Base-by-base conservation (phyloP, 768 basidiomycete species). In the Pisolithus orientalis region DNA sequence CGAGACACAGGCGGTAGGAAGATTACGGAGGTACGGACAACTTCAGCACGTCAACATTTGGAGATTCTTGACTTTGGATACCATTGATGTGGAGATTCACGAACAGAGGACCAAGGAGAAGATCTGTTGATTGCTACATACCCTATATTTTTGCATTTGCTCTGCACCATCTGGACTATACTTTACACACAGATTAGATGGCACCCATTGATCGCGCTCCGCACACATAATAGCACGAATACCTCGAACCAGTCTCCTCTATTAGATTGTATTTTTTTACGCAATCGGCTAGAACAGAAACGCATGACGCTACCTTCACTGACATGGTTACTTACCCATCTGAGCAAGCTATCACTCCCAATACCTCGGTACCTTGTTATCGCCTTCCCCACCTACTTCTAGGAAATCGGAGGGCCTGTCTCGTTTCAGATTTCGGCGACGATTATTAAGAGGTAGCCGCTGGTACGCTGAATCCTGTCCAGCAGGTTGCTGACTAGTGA, bases 51-150 rank as follows among this genome's bases (percentile, higher is more conserved):
- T 95, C 39, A 76, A 80, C 49, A 83, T 95, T 52, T 90, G 85
- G 79, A 78, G 88, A 52, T 90, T 91, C 70, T 71, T 91, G 62
- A 91, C 89, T n/a, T 72, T 72, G 55, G 83, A 92, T 58, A 95
- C 93, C 5, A 93, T 94, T 59, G 94, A 96, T 66, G 79, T 86
- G 46, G 86, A 90, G 59, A 90, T 94, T 47, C 92, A 81, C 52
- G 75, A 80, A 51, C 78, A 85, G 63, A 69, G 66, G 58, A 59
- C 55, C 46, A 66, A 63, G 62, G 59, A 46, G 44, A 66, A 58
- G n/a, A 54, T 61, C 49, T 70, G 51, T 16, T 49, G 39, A 49
- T 34, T 34, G 34, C 34, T 34, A 14, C 39, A 37, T 37, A 44
- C 38, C 6, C 5, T 8, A 13, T 14, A 11, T 7, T 29, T 27